Conservation (phyloP, 495 filamentous ascomycete genomes). For the Neurospora hispaniola region DNA sequence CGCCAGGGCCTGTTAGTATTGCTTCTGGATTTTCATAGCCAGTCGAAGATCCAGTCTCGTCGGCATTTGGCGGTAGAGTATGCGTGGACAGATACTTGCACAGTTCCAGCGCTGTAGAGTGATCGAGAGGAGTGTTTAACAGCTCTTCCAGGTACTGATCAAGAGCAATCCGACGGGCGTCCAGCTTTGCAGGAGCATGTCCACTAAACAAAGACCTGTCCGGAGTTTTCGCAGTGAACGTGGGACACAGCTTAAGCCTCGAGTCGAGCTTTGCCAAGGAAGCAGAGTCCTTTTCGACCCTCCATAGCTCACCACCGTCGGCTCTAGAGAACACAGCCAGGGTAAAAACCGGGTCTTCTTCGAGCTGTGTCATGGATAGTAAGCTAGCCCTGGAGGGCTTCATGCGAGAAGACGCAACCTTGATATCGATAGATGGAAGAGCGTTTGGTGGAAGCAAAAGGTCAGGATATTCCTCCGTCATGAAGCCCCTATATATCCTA, state of each 20-base stretch:
- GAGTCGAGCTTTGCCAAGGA: slow-evolving; percentile 76
- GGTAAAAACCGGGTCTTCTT: slow-evolving; percentile 91
- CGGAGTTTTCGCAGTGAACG: slow-evolving; percentile 62
- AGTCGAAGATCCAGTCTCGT: slow-evolving; percentile 45
- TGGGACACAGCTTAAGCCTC: slow-evolving; percentile 56
- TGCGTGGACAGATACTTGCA: slow-evolving; percentile 85
- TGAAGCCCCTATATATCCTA: slow-evolving; percentile 48
- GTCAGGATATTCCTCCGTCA: slow-evolving; percentile 74
- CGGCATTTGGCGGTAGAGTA: slow-evolving; percentile 65
- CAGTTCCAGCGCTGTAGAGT: slow-evolving; percentile 64
- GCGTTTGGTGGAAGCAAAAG: slow-evolving; percentile 81
- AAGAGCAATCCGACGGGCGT: slow-evolving; percentile 70
- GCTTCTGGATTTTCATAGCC: slow-evolving; percentile 25
- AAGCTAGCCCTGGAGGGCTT: slow-evolving; percentile 81
- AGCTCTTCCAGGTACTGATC: slow-evolving; percentile 79
- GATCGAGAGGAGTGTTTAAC: slow-evolving; percentile 71
- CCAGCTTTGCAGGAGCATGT: slow-evolving; percentile 88
- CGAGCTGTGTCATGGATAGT: slow-evolving; percentile 54
- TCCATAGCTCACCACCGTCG: slow-evolving; percentile 75
- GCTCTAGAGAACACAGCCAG: slow-evolving; percentile 73
- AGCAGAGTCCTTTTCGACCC: slow-evolving; percentile 80
- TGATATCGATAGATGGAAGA: slow-evolving; percentile 74
- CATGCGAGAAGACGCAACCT: slow-evolving; percentile 79
- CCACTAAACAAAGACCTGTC: slow-evolving; percentile 81
- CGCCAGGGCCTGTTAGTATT: slow-evolving; percentile 43